phyloP scores from a whole-genome alignment of 352 stramenopile genomes.

The Albugo candida region DNA sequence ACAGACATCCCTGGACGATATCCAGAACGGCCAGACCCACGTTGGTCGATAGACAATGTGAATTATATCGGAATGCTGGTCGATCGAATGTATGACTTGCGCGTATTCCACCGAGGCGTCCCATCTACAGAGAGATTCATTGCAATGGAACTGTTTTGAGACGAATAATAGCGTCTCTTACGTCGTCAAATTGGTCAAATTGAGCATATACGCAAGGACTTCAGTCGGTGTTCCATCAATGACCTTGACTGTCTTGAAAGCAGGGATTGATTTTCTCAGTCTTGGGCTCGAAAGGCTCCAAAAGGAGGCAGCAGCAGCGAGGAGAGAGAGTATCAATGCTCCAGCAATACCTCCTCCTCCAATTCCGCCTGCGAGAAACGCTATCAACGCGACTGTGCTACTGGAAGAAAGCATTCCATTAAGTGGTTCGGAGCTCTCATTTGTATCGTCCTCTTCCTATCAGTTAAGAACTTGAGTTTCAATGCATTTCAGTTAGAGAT shows the following conservation, averaged over 20 bases:
- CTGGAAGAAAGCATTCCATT: slow-evolving; percentile 40
- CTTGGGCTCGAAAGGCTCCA: slow-evolving; percentile 33
- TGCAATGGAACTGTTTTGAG: background rate
- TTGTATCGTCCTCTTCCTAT: background rate
- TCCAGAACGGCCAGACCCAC: slow-evolving; percentile 64
- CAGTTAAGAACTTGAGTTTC: background rate
- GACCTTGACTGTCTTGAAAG: slow-evolving; percentile 49
- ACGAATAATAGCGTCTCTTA: slow-evolving; percentile 2
- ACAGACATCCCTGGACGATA: slow-evolving; percentile 41
- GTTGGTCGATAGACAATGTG: slow-evolving; percentile 50
- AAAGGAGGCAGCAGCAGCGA: slow-evolving; percentile 21
- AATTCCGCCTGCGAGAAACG: slow-evolving; percentile 45
- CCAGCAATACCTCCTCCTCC: slow-evolving; percentile 30
- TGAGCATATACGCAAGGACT: slow-evolving; percentile 60
- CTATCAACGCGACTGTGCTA: slow-evolving; percentile 24
- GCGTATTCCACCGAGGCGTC: slow-evolving; percentile 39
- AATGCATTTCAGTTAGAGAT: background rate
- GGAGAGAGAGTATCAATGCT: slow-evolving; percentile 23
- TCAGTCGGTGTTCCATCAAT: slow-evolving; percentile 40
- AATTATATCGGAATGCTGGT: slow-evolving; percentile 63
- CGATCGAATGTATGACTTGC: slow-evolving; percentile 51
- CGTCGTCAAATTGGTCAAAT: slow-evolving; percentile 40
- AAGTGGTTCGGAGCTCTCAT: slow-evolving; percentile 17
- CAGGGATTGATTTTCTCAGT: slow-evolving; percentile 21
- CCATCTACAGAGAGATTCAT: slow-evolving; percentile 19